Evolutionary conservation across 352 stramenopile species (phyloP).

Genomic region (Peronospora destructor): DNA sequence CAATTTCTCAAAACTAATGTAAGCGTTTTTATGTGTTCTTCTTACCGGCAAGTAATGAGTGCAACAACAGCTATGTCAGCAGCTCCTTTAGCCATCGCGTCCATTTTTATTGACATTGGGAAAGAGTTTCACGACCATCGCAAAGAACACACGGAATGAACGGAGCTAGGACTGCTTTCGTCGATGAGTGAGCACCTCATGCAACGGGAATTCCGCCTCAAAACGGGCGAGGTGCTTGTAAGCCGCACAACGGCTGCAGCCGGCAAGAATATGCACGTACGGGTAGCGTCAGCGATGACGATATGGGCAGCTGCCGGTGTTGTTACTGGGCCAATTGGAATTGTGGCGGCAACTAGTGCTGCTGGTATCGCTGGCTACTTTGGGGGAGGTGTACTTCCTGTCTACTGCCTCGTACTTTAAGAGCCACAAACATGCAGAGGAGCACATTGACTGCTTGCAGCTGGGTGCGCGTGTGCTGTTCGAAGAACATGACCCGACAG

Average conservation of each 20-base stretch:
- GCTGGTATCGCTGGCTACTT: slow-evolving; percentile 78
- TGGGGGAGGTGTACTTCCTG: slow-evolving; percentile 59
- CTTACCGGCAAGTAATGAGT: too few relatives aligned
- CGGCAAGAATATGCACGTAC: slow-evolving; percentile 68
- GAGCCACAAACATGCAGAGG: slow-evolving; percentile 60
- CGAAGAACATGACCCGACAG: slow-evolving; percentile 63
- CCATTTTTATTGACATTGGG: slow-evolving; percentile 80
- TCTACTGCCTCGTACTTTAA: slow-evolving; percentile 73
- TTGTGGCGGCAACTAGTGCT: slow-evolving; percentile 61
- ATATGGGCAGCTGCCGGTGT: slow-evolving; percentile 62
- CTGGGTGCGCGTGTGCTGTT: slow-evolving; percentile 78
- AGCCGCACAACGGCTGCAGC: slow-evolving; percentile 64
- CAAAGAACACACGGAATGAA: slow-evolving; percentile 59
- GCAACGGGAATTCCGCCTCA: slow-evolving; percentile 69
- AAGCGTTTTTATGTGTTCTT: too few relatives aligned
- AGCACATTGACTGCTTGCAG: slow-evolving; percentile 77
- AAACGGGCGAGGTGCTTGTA: slow-evolving; percentile 67
- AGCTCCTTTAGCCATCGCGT: slow-evolving; percentile 67
- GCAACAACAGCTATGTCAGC: slow-evolving; percentile 41
- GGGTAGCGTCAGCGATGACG: slow-evolving; percentile 58
- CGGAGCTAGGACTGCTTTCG: slow-evolving; percentile 56
- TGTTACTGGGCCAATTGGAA: slow-evolving; percentile 54
- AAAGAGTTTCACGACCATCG: slow-evolving; percentile 83
- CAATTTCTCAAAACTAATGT: too few relatives aligned
- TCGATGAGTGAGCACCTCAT: slow-evolving; percentile 63